Evolutionary conservation across 805 yeast genomes (phyloP), one percentile per base, ranked within the genome.

Genomic region (Brettanomyces nanus): DNA sequence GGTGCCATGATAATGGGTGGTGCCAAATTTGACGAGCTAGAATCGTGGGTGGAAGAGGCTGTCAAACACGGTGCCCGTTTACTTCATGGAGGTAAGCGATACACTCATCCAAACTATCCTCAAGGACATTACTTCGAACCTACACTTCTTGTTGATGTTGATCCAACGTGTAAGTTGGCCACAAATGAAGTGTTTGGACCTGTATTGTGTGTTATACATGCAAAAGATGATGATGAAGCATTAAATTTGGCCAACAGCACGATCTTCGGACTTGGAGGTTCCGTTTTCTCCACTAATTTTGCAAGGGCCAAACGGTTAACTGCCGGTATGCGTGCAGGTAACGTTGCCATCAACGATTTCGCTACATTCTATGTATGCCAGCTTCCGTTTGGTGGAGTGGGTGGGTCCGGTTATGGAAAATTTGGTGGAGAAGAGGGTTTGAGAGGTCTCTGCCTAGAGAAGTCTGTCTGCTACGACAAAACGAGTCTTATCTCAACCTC

Each of bases 371-470:
- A 89, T 53, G 85, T 92, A 26, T 89, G 96, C 48, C 98, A 92
- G 62, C 68, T 92, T 48, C 99, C 99, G 23, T 92, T 92, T 62
- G 99, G 99, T 38, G 99, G 99, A 22, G 75, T 75, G 20, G 80
- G 80, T 48, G 92, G 87, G 33, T 83, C 95, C 5, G 99, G 99
- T 0, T 92, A 87, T 54, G 98, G 98, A 40, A 90, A 90, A 57
- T 92, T 92, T 65, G 95, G 96, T 18, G 99, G 99, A 33, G 95
- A 82, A 56, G 99, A 92, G 66, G 99, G 99, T 2, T 68, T 92
- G 31, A 75, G 85, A 29, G 97, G 96, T 0, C 66, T 92, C 32
- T 90, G 97, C 58, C 70, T 78, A 40, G 84, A 86, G 38, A 92
- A 92, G 55, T 78, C 94, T 31, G 75, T 92, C 3, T 87, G 95